A percentile compares a stretch with the other conserved stretches of the same genome.
phyloP scores from a whole-genome alignment of 129 eudicot genomes.

The Flaveria trinervia region DNA sequence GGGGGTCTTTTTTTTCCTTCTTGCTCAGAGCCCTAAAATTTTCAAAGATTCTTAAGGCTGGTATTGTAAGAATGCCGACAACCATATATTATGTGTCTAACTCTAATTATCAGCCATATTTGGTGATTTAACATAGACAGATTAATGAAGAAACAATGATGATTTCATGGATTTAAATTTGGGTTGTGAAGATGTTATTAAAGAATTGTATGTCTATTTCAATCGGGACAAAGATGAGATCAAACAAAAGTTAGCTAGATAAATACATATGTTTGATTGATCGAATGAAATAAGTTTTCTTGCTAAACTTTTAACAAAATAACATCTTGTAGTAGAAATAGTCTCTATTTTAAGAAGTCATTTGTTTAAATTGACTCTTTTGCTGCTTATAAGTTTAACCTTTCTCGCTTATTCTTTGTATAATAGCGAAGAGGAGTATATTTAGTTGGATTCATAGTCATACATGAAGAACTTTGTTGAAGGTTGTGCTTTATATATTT shows the following conservation, averaged over 20 bases:
- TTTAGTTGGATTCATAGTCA: background rate
- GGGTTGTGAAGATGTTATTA: background rate
- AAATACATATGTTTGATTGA: too few relatives aligned
- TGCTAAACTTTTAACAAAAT: background rate
- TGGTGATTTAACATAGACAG: background rate
- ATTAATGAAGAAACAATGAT: background rate
- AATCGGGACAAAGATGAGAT: background rate
- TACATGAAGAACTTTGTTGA: background rate
- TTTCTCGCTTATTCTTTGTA: background rate
- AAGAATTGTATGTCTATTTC: background rate
- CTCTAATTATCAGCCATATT: background rate
- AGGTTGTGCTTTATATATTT: background rate
- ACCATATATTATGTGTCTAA: background rate
- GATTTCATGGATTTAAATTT: background rate
- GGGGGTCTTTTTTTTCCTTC: too few relatives aligned
- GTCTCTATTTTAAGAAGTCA: background rate
- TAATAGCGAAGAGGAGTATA: background rate
- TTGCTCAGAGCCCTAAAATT: too few relatives aligned
- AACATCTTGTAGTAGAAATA: background rate
- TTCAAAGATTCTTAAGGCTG: too few relatives aligned
- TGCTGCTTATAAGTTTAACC: background rate
- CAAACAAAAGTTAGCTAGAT: too few relatives aligned
- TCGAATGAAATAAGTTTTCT: background rate
- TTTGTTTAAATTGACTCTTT: background rate
- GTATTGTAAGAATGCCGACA: background rate